Evolutionary conservation across 768 basidiomycete species (phyloP).

Genomic region (Mycena rosella): DNA sequence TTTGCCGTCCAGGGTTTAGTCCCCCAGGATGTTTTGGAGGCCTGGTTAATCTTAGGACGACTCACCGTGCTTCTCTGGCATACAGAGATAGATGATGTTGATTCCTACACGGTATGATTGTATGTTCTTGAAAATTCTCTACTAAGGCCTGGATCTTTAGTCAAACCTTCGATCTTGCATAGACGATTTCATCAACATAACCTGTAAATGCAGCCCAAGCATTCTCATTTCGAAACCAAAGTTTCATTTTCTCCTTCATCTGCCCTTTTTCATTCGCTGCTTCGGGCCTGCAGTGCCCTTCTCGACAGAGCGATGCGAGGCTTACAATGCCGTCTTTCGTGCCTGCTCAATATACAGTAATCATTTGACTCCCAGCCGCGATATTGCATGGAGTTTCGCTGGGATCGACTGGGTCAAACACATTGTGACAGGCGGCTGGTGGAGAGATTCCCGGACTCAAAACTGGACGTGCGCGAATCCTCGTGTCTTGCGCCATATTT

Average conservation of each 20-base stretch:
- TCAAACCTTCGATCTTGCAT: conserved; percentile 36
- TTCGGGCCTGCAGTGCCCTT: conserved; percentile 47
- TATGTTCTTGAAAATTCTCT: background rate
- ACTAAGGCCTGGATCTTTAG: conserved; percentile 28
- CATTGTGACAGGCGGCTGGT: conserved; percentile 17
- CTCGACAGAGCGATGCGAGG: conserved; percentile 42
- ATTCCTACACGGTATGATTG: conserved; percentile 25
- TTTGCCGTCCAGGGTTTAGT: conserved; percentile 44
- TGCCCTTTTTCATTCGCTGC: conserved; percentile 34
- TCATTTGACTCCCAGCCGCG: conserved; percentile 29
- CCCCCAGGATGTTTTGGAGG: conserved; percentile 26
- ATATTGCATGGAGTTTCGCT: conserved; percentile 34
- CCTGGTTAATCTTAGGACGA: conserved; percentile 40
- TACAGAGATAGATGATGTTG: conserved; percentile 41
- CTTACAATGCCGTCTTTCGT: conserved; percentile 39
- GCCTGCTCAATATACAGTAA: conserved; percentile 35
- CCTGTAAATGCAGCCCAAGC: conserved; percentile 38
- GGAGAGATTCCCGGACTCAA: conserved; percentile 18
- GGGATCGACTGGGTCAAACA: background rate
- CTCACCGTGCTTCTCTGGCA: conserved; percentile 44
- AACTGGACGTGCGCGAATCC: conserved; percentile 14
- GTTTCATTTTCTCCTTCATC: conserved; percentile 42
- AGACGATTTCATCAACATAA: conserved; percentile 32
- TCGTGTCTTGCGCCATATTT: conserved; percentile 2
- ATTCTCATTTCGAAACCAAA: conserved; percentile 41